phyloP scores from a whole-genome alignment of 202 grass and related monocot species.

The Carex sylvatica region DNA sequence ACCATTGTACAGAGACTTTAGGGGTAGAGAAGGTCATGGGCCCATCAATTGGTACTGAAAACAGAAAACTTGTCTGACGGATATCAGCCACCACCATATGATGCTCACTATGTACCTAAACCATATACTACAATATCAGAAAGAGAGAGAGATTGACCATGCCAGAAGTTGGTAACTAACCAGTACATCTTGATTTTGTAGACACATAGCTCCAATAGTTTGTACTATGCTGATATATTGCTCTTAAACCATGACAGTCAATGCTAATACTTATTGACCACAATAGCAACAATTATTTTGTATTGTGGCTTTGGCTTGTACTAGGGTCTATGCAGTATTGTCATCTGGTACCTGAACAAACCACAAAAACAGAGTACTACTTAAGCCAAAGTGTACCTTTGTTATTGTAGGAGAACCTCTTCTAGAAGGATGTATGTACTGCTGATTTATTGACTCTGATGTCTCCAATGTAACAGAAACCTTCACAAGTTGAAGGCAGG shows the following conservation, averaged over 20 bases:
- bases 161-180: background rate
- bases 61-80: conserved; percentile 90
- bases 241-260: background rate
- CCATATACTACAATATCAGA: conserved; percentile 4
- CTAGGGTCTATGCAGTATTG: background rate
- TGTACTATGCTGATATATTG: background rate
- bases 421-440: conserved; percentile 89
- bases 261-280: background rate
- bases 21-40: conserved; percentile 91
- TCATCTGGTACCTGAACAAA: background rate
- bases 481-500: conserved; percentile 23
- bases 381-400: conserved; percentile 48
- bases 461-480: conserved; percentile 90
- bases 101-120: conserved; percentile 85
- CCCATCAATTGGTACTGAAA: conserved; percentile 88
- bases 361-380: conserved; percentile 3
- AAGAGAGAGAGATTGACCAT: background rate
- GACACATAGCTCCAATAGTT: background rate
- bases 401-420: conserved; percentile 74
- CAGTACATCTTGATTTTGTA: background rate
- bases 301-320: background rate
- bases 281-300: background rate
- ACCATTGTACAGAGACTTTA: conserved; percentile 87
- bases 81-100: conserved; percentile 90
- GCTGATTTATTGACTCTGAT: conserved; percentile 82